These are phyloP conservation scores for Henckelia pumila DNA, from an alignment of 257 asterid genomes.

Conservation along the genomic window DNA sequence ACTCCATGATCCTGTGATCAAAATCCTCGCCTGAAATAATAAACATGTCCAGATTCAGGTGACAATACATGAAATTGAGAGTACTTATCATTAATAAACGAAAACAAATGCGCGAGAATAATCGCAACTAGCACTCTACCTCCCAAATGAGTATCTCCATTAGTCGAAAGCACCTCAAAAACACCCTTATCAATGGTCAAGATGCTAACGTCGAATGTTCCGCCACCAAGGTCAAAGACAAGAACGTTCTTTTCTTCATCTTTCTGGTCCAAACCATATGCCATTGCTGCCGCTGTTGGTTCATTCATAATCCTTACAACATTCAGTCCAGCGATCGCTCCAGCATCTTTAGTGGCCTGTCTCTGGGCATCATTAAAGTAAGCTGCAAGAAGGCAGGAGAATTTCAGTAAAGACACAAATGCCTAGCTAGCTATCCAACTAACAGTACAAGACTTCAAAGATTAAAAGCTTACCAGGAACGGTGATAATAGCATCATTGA, in stretches of 20 bases:
- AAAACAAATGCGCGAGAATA: not conserved
- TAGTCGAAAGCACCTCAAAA: not conserved
- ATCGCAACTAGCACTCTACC: not conserved
- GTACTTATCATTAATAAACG: too few species aligned
- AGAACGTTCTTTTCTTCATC: not conserved
- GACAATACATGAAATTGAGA: too few species aligned
- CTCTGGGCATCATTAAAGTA: not conserved
- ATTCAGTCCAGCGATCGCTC: not conserved
- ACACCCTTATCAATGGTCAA: not conserved
- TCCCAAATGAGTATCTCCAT: not conserved
- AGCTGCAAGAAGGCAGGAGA: not conserved
- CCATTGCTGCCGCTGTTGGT: not conserved
- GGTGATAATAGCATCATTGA: constrained; percentile 81
- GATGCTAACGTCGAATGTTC: not conserved
- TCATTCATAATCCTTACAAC: not conserved
- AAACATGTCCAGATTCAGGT: not conserved
- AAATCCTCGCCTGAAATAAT: not conserved
- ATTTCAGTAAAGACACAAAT: too few species aligned
- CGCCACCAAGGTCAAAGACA: not conserved
- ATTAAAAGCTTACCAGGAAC: constrained; percentile 59
- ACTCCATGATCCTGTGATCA: not conserved
- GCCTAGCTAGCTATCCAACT: too few species aligned
- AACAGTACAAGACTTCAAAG: too few species aligned
- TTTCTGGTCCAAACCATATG: not conserved
- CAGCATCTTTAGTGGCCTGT: not conserved